Base-by-base conservation (phyloP, 208 protist species). In the Porcisia hertigi region DNA sequence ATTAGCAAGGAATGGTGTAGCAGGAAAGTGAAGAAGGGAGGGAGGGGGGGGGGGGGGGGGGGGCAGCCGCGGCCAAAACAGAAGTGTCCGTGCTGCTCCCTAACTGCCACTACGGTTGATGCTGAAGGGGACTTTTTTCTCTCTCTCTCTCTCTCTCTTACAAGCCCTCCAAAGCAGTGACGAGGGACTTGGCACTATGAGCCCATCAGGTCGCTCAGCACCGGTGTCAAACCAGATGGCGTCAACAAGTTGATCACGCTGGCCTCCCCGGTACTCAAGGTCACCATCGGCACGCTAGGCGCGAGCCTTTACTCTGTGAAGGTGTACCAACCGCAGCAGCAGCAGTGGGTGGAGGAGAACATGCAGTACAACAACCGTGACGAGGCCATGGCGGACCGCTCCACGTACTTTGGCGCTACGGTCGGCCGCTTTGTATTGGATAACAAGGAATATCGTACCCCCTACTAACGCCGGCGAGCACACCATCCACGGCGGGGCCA, bases 291-390 rank as follows among this genome's bases (percentile, higher is more conserved):
- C 71, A n/a, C n/a, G n/a, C n/a, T n/a, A n/a, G n/a, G n/a, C n/a
- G n/a, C n/a, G n/a, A n/a, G n/a, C n/a, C n/a, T n/a, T n/a, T n/a
- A n/a, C n/a, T n/a, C n/a, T n/a, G n/a, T n/a, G n/a, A n/a, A n/a
- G n/a, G n/a, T 91, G 30, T 79, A 66, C 69, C 70, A 77, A 66
- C 66, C 64, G 36, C 62, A 77, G 58, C 69, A 76, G 77, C 23
- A 79, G 53, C 49, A 69, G 59, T 94, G 89, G 89, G 76, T 88
- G 6, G 83, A 94, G 80, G 83, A 91, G 30, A 83, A 81, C 76
- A 77, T 71, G 43, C 83, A 86, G 49, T 90, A 92, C 77, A 67
- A 77, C 47, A 62, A 62, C 67, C 86, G 79, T 63, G 83, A 87
- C 55, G 83, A 94, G 83, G 85, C 85, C 12, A 36, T 75, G 39